Conservation (phyloP, 208 protist species). For the Angomonas desouzai region DNA sequence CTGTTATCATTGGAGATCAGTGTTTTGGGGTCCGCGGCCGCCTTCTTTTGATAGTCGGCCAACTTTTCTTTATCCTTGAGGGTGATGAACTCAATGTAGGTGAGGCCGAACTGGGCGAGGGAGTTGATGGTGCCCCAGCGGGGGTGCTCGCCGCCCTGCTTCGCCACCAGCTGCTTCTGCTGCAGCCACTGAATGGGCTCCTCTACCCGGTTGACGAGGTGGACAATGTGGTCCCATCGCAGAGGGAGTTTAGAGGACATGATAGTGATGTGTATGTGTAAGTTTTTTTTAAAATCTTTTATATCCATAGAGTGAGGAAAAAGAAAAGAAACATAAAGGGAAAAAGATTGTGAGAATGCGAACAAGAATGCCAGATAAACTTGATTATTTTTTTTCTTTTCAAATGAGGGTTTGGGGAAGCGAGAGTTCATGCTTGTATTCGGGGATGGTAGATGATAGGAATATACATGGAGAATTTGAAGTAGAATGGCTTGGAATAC, state of each 20-base stretch:
- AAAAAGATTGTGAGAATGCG: slow-evolving; percentile 13
- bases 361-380: too few species aligned
- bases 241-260: slow-evolving; percentile 1
- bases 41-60: neutral
- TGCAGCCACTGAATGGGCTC: neutral
- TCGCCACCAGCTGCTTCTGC: neutral
- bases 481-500: too few species aligned
- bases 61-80: slow-evolving; percentile 2
- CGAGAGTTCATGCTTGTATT: too few species aligned
- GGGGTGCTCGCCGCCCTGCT: slow-evolving; percentile 4
- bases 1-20: neutral
- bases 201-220: slow-evolving; percentile 13
- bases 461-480: too few species aligned
- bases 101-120: slow-evolving; percentile 12
- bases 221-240: slow-evolving; percentile 11
- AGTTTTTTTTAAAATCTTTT: neutral
- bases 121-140: slow-evolving; percentile 16
- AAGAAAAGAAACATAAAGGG: slow-evolving; percentile 4
- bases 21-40: neutral
- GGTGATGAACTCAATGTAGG: slow-evolving; percentile 15
- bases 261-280: neutral
- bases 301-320: neutral
- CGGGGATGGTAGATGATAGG: too few species aligned
- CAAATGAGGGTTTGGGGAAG: too few species aligned
- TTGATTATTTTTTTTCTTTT: too few species aligned